Conservation (phyloP, 2,329 filamentous ascomycete species). For the Neophaeococcomyces mojaviensis region DNA sequence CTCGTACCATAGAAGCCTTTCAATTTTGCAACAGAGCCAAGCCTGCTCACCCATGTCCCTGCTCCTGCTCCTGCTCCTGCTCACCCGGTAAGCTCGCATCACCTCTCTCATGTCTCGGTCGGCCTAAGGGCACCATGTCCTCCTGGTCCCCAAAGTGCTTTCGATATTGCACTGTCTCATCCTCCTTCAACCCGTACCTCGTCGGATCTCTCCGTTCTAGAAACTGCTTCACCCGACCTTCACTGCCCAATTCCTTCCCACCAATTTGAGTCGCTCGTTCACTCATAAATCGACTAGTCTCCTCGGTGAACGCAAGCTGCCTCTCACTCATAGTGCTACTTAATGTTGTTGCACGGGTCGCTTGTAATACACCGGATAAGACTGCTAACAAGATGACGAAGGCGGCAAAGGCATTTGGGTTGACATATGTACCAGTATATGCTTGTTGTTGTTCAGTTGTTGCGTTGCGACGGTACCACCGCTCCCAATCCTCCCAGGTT, state of each 20-base stretch:
- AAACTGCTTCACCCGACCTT: slow-evolving; percentile 70
- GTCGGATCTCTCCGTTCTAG: slow-evolving; percentile 62
- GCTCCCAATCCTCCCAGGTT: slow-evolving; percentile 97
- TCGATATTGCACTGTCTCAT: slow-evolving; percentile 36
- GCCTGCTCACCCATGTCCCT: too few relatives aligned
- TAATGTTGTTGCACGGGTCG: slow-evolving; percentile 58
- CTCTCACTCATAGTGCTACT: slow-evolving; percentile 58
- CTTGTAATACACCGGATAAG: slow-evolving; percentile 65
- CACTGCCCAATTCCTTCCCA: slow-evolving; percentile 46
- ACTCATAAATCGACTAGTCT: slow-evolving; percentile 48
- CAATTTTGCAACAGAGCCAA: too few relatives aligned
- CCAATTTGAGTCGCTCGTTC: slow-evolving; percentile 41
- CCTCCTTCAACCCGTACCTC: slow-evolving; percentile 37
- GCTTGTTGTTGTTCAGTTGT: slow-evolving; percentile 31
- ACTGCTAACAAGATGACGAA: slow-evolving; percentile 64
- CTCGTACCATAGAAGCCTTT: too few relatives aligned
- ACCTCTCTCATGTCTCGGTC: not conserved
- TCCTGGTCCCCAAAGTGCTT: slow-evolving; percentile 15
- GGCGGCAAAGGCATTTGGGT: slow-evolving; percentile 68
- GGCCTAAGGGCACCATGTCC: slow-evolving; percentile 1
- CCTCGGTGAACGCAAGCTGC: slow-evolving; percentile 58
- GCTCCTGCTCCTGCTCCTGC: too few relatives aligned
- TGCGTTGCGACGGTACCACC: slow-evolving; percentile 57
- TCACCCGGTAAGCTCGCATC: too few relatives aligned
- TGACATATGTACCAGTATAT: slow-evolving; percentile 56